A percentile compares a stretch with the other conserved stretches of the same genome.
phyloP scores from a whole-genome alignment of 257 asterid species.

The Dorcoceras hygrometricum region DNA sequence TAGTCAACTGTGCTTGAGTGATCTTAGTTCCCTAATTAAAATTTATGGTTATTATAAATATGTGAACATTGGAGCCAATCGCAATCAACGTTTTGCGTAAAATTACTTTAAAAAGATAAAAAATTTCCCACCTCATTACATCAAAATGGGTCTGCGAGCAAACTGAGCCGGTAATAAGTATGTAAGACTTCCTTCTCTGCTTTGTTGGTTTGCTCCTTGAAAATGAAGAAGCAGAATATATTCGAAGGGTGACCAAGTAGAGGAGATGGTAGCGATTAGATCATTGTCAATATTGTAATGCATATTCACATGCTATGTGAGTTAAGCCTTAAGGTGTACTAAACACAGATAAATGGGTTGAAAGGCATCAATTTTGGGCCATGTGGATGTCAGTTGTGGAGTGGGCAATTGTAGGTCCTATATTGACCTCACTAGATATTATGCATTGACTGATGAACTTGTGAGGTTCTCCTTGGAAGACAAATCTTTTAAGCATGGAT shows the following conservation, averaged over 20 bases:
- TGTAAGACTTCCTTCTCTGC: neutral
- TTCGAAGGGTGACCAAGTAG: neutral
- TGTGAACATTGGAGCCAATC: neutral
- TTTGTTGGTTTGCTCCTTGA: no score
- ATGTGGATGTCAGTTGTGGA: neutral
- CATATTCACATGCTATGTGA: neutral
- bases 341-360: neutral
- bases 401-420: neutral
- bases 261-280: neutral
- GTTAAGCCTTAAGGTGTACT: neutral
- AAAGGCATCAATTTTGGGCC: no score
- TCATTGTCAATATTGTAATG: neutral
- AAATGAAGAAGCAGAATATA: no score
- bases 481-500: neutral
- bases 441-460: neutral
- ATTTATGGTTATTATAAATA: slow-evolving; percentile 1
- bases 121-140: neutral
- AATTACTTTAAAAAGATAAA: no score
- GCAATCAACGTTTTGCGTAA: no score
- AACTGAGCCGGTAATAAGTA: neutral
- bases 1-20: slow-evolving; percentile 2
- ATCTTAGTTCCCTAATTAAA: neutral
- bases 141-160: neutral
- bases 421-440: neutral
- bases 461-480: neutral